A percentile compares a stretch with the other conserved stretches of the same genome.
phyloP scores from a whole-genome alignment of 169 alveolate species.

The Plasmodium falciparum region DNA sequence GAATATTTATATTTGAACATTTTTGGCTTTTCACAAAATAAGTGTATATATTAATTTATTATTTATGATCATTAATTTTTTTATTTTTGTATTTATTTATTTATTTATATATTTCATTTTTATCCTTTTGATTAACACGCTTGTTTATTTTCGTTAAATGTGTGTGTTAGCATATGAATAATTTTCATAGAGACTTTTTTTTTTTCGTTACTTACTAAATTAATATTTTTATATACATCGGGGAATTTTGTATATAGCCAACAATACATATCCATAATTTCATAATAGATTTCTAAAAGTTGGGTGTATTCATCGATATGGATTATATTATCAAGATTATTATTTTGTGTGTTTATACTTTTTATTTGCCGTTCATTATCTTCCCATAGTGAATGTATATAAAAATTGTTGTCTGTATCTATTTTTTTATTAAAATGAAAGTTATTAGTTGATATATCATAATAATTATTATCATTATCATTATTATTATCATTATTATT shows the following conservation, averaged over 20 bases:
- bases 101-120: background rate
- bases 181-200: conserved; percentile 45
- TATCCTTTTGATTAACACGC: background rate
- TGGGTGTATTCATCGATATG: conserved; percentile 22
- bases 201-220: conserved; percentile 54
- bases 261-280: conserved; percentile 60
- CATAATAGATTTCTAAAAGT: conserved; percentile 53
- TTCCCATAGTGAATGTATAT: background rate
- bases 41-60: background rate
- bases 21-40: background rate
- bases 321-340: background rate
- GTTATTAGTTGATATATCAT: background rate
- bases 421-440: background rate
- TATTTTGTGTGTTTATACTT: background rate
- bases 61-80: background rate
- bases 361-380: background rate
- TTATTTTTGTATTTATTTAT: background rate
- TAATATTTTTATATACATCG: conserved; percentile 25
- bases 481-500: background rate
- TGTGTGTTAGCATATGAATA: conserved; percentile 32
- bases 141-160: conserved; percentile 20
- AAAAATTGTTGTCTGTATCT: no score
- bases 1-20: no score
- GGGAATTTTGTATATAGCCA: conserved; percentile 70
- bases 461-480: background rate